A percentile compares a stretch with the other conserved stretches of the same genome.
Conservation (phyloP, 2,329 filamentous ascomycete genomes). For the Diplodia sapinea region DNA sequence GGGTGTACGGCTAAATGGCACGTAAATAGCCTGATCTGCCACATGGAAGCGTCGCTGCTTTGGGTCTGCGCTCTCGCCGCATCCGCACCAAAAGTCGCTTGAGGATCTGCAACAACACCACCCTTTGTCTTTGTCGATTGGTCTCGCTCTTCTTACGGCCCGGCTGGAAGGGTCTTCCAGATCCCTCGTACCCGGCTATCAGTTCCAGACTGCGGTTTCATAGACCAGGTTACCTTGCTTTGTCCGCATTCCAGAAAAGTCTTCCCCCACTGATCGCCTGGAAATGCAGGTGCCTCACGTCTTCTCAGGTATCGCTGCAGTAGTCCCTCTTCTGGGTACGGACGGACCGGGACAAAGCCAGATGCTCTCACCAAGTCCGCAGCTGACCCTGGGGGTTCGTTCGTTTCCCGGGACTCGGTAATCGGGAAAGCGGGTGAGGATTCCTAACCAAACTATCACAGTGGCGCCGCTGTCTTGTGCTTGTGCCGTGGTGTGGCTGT, state of each 20-base stretch:
- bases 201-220: conserved; percentile 10
- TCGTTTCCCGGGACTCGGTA: neutral
- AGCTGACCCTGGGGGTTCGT: neutral
- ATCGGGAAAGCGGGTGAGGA: conserved; percentile 1
- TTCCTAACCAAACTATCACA: neutral
- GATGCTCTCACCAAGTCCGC: neutral
- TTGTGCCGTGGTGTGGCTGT: neutral
- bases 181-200: neutral
- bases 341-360: neutral
- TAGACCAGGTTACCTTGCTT: neutral
- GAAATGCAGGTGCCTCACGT: conserved; percentile 6
- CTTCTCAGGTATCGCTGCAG: neutral
- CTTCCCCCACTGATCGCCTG: neutral
- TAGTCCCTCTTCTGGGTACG: neutral
- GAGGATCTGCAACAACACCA: neutral
- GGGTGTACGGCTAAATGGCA: conserved; percentile 22
- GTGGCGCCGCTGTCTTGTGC: neutral
- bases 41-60: conserved; percentile 17
- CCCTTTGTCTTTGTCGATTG: neutral
- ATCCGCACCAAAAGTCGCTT: neutral
- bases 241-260: conserved; percentile 20
- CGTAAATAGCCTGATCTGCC: conserved; percentile 27
- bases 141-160: neutral
- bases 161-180: conserved; percentile 5
- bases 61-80: neutral